These are phyloP conservation scores for Paramecium sexaurelia DNA, from an alignment of 73 alveolate genomes.

Conservation along the genomic window DNA sequence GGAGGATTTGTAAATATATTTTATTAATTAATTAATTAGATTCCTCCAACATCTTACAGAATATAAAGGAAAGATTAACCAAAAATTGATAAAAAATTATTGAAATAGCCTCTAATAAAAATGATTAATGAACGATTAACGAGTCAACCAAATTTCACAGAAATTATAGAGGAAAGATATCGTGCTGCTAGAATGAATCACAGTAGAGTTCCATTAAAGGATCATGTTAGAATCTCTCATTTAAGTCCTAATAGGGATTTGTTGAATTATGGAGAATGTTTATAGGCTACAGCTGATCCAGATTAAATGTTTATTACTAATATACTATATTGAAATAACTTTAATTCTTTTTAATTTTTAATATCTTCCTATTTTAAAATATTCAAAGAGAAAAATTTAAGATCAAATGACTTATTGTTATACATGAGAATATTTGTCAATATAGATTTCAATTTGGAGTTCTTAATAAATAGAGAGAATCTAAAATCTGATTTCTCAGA, in stretches of 20 bases:
- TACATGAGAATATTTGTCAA: too few relatives aligned
- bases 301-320: slow-evolving; percentile 27
- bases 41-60: neutral
- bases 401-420: too few relatives aligned
- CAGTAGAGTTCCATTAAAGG: neutral
- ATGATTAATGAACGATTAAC: slow-evolving; percentile 17
- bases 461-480: too few relatives aligned
- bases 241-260: slow-evolving; percentile 60
- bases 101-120: slow-evolving; percentile 1
- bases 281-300: slow-evolving; percentile 8
- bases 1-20: slow-evolving; percentile 56
- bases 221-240: slow-evolving; percentile 25
- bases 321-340: neutral
- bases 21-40: slow-evolving; percentile 26
- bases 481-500: too few relatives aligned
- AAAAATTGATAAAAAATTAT: neutral
- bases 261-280: slow-evolving; percentile 5
- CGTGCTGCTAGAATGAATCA: slow-evolving; percentile 34
- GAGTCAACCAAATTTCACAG: neutral
- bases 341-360: neutral
- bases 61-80: neutral
- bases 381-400: too few relatives aligned
- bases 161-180: slow-evolving; percentile 26
- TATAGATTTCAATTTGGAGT: too few relatives aligned
- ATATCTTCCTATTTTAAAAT: neutral